Base-by-base conservation (phyloP, 1,284 basidiomycete genomes). In the Sanghuangporus sanghuang region DNA sequence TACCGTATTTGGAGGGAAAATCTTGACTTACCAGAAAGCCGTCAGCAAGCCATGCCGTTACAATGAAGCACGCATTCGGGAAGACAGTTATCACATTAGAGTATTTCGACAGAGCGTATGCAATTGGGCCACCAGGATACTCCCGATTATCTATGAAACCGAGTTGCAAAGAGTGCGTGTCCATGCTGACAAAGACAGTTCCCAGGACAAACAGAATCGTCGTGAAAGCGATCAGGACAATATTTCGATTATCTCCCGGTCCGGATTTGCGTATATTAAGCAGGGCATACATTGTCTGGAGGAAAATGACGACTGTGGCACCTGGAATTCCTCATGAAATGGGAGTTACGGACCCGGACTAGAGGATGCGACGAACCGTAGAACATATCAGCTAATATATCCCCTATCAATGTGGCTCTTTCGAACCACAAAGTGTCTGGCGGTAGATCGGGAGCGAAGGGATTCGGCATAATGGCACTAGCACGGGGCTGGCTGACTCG, bases 1-100 rank as follows among this genome's bases (percentile, higher is more conserved):
- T 32, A 32, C 27, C 4, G 27, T 32, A 32, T 32, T 32, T 3
- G 2, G 1, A 3, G 27, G 27, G 27, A 32, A 32, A 32, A 5
- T 2, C 3, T 32, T 32, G n/a, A 66, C 69, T 27, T 52, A 73
- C 73, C 63, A 75, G 55, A 18, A 74, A 65, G 11, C 64, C 69
- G 56, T 71, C 69, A 6, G 71, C 68, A n/a, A 75, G 61, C 64
- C 68, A 69, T 35, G 69, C 66, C 9, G 66, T 60, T 21, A 72
- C 57, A 14, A 72, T 64, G n/a, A 64, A 67, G 11, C 61, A 58
- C 1, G 67, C 63, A 60, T 70, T 67, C 1, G 66, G 60, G 9
- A 70, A 57, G 18, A 70, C 56, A 2, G 64, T 66, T 21, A 69
- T 44, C 9, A 68, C 62, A 11, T 60, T 59, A 18, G 57, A 54